Conservation (phyloP, 371 early-diverging fungal genomes). For the Mortierella sp. region DNA sequence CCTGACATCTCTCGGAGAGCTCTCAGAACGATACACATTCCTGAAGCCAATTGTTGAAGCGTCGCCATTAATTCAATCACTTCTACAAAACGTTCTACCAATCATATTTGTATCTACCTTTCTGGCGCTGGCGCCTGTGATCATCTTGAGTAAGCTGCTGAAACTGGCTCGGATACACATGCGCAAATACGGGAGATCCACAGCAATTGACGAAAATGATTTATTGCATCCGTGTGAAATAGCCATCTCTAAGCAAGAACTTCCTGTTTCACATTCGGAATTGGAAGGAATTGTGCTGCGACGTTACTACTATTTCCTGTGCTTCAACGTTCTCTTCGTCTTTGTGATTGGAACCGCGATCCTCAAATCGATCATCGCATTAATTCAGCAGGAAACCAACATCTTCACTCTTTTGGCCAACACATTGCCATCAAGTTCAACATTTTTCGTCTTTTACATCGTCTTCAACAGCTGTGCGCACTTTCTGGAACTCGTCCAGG, state of each 20-base stretch:
- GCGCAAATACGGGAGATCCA: too few relatives aligned
- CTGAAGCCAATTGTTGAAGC: conserved; percentile 64
- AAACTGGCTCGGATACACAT: too few relatives aligned
- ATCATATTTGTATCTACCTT: conserved; percentile 74
- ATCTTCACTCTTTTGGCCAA: conserved; percentile 38
- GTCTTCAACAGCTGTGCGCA: conserved; percentile 81
- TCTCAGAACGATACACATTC: conserved; percentile 70
- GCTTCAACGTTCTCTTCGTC: conserved; percentile 92
- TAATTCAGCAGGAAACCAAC: conserved; percentile 53
- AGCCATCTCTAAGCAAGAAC: conserved; percentile 71
- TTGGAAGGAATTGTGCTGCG: conserved; percentile 76
- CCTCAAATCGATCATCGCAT: conserved; percentile 77
- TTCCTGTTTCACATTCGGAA: conserved; percentile 68
- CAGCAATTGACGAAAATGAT: not conserved
- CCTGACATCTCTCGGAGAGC: conserved; percentile 75
- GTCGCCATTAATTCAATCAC: conserved; percentile 64
- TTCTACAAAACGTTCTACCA: conserved; percentile 76
- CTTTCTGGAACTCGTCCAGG: conserved; percentile 72
- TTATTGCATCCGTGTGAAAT: conserved; percentile 16
- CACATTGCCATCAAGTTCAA: conserved; percentile 65
- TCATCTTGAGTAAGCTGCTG: conserved; percentile 60
- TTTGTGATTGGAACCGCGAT: conserved; percentile 86
- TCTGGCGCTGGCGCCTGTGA: conserved; percentile 69
- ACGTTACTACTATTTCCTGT: conserved; percentile 88
- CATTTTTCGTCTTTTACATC: conserved; percentile 84